Evolutionary conservation across 345 rosid species (phyloP), one percentile per base, ranked within the genome.

Genomic region (Tarenaya hassleriana): DNA sequence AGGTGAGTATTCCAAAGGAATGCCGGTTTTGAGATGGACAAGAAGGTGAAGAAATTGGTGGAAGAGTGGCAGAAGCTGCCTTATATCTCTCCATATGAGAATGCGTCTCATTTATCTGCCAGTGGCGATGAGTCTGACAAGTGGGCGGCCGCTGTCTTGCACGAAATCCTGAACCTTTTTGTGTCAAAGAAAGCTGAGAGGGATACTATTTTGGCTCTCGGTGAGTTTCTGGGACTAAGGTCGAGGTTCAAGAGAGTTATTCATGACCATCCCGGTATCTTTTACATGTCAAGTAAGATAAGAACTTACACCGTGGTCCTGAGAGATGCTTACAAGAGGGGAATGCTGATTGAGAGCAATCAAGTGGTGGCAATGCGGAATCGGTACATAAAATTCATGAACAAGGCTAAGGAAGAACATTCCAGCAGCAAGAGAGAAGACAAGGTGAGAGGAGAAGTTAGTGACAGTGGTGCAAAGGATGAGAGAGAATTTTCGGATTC

Each of bases 11-110:
- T 12, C 66, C 0, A 76, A 79, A 64, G 80, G 87, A 17, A 62
- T 52, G 31, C 69, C 82, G 3, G 84, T 20, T 81, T 79, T 70
- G 86, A 72, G 64, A 68, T 79, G 37, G 95, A 85, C 60, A 88
- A 79, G 75, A 81, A 83, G 69, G 49, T 73, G 65, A 84, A 84
- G 81, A 88, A 74, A 48, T 79, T 82, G 86, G 6, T 71, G 11
- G 82, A 79, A 43, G 84, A 81, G 1, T 88, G 98, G 98, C 95
- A 88, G 70, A 92, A 78, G 68, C 51, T 92, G 67, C 91, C 94
- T 5, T 88, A 83, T 43, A 35, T 85, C 49, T 83, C 98, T 40
- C 95, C 98, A 1, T 88, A 85, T 54, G 84, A 82, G 55, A 74
- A 83, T 45, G 80, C 76, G 7, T 54, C 52, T 44, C 81, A 83